Evolutionary conservation across 768 basidiomycete genomes (phyloP), one percentile per base, ranked within the genome.

Genomic region (Pisolithus sp.): DNA sequence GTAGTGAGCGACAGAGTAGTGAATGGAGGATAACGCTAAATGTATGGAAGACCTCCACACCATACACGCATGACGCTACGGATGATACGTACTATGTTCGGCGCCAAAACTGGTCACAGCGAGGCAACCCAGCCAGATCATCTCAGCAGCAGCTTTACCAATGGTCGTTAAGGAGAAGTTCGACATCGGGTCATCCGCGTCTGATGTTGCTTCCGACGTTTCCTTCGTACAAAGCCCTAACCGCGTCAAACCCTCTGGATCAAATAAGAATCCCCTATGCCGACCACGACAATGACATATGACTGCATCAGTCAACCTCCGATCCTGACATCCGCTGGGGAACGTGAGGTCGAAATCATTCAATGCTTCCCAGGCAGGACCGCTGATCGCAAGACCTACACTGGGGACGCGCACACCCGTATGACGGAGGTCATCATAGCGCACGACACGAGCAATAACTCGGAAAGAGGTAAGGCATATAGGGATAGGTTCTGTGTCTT

Each of bases 241-340:
- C 64, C 82, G 80, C 57, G 81, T 76, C 49, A 93, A 74, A 0
- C 89, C 91, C 46, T 94, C 84, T 0, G 85, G 79, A n/a, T 83
- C 66, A 55, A 94, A 90, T 65, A 89, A 82, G 47, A 94, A 78
- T 4, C 89, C 89, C 1, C 71, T 66, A 28, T 83, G 78, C 20
- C 83, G 78, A 23, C 81, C 77, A 47, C 75, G 67, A 56, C 85
- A 89, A 2, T 78, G 67, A 10, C 83, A 85, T 41, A 89, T 75
- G 50, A 68, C 73, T 24, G 74, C 76, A 50, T 76, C 72, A 31
- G 55, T 66, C 52, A 66, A 60, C 28, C 68, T 64, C 23, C 63
- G 57, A 34, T 75, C 72, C 13, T 71, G 69, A 21, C 69, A 63
- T 24, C 53, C 68, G 40, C 69, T 64, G 30, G 30, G 7, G 30